phyloP scores from a whole-genome alignment of 2,329 filamentous ascomycete species.

The Colletotrichum endophyticum region DNA sequence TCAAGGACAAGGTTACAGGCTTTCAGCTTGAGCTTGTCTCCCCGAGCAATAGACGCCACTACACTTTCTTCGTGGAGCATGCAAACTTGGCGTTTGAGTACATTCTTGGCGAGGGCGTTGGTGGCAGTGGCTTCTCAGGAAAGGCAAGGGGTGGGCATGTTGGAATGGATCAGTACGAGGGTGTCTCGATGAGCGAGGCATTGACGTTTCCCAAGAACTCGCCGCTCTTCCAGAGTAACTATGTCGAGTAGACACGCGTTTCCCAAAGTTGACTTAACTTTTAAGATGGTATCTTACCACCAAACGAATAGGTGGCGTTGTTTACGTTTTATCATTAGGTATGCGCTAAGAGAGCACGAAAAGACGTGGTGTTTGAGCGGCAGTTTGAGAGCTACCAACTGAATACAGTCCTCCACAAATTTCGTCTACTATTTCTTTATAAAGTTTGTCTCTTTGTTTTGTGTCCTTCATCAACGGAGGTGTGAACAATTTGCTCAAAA shows the following conservation, averaged over 20 bases:
- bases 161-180: slow-evolving; percentile 11
- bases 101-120: slow-evolving; percentile 20
- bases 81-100: neutral
- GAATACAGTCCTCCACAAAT: too few species aligned
- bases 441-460: too few species aligned
- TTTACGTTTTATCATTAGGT: neutral
- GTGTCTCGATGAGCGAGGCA: slow-evolving; percentile 17
- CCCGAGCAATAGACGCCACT: neutral
- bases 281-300: neutral
- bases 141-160: slow-evolving; percentile 10
- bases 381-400: too few species aligned
- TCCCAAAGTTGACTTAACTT: accelerated
- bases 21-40: neutral
- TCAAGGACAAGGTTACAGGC: slow-evolving; percentile 6
- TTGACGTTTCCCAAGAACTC: slow-evolving; percentile 23
- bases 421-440: too few species aligned
- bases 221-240: slow-evolving; percentile 19
- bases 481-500: too few species aligned
- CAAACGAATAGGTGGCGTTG: neutral
- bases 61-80: neutral
- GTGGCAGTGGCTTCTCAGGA: slow-evolving; percentile 17
- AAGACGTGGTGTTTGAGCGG: too few species aligned
- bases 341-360: neutral
- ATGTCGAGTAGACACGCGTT: neutral
- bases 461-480: too few species aligned